These are phyloP conservation scores for Amauroascus niger DNA, from an alignment of 2,329 filamentous ascomycete species.

Conservation along the genomic window DNA sequence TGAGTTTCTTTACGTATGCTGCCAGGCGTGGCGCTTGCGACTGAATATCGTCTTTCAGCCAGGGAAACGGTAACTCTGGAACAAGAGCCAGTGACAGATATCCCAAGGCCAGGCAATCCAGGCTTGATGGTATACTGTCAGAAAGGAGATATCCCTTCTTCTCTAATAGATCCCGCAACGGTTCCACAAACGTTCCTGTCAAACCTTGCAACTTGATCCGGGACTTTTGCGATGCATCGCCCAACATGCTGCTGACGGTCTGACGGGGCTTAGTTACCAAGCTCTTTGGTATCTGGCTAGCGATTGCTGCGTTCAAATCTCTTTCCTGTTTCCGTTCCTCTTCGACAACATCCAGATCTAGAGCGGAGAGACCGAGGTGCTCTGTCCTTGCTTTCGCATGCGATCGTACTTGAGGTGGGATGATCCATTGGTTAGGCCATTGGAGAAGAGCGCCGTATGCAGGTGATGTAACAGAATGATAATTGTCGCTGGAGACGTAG, in stretches of 20 bases:
- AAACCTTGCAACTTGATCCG: conserved; percentile 68
- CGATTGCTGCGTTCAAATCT: conserved; percentile 30
- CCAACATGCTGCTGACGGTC: conserved; percentile 53
- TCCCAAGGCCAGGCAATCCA: conserved; percentile 73
- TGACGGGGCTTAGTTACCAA: conserved; percentile 48
- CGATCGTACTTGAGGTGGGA: conserved; percentile 63
- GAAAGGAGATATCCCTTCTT: conserved; percentile 49
- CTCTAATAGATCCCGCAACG: conserved; percentile 55
- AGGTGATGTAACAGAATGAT: conserved; percentile 63
- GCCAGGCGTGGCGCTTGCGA: conserved; percentile 40
- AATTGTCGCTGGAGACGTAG: conserved; percentile 85
- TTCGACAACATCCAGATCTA: conserved; percentile 51
- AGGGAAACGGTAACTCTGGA: conserved; percentile 51
- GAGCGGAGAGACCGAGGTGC: conserved; percentile 57
- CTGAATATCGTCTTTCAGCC: conserved; percentile 50
- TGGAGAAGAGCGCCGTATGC: conserved; percentile 70
- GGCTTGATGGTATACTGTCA: conserved; percentile 43
- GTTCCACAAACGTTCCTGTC: conserved; percentile 60
- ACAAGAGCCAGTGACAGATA: conserved; percentile 67
- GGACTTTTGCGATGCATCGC: conserved; percentile 57
- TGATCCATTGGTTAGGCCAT: conserved; percentile 80
- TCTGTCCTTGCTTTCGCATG: conserved; percentile 61
- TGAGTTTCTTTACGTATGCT: conserved; percentile 37
- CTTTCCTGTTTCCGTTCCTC: conserved; percentile 27
- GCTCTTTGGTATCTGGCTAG: conserved; percentile 37